These are phyloP conservation scores for Phytophthora idaei DNA, from an alignment of 352 stramenopile species.

Conservation along the genomic window DNA sequence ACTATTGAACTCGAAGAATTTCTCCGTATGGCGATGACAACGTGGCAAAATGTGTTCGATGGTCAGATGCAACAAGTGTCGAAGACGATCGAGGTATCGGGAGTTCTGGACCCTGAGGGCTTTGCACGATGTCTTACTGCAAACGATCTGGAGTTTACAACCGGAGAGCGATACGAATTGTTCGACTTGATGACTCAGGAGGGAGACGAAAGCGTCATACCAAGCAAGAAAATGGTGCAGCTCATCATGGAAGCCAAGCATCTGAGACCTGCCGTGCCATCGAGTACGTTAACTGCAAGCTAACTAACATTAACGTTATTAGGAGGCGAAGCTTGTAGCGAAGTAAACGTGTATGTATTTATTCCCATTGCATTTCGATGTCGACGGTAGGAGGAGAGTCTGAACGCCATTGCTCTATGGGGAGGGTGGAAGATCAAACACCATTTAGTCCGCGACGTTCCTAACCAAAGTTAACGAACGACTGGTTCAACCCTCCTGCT, in stretches of 20 bases:
- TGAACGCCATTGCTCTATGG: conserved; percentile 36
- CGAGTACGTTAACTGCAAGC: neutral
- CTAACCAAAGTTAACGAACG: conserved; percentile 79
- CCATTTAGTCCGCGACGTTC: conserved; percentile 35
- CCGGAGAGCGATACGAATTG: conserved; percentile 57
- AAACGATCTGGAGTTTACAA: conserved; percentile 57
- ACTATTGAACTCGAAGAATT: conserved; percentile 52
- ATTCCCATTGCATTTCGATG: conserved; percentile 28
- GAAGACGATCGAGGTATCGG: conserved; percentile 23
- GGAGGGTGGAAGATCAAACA: conserved; percentile 24
- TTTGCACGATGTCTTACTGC: conserved; percentile 41
- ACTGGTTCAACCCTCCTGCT: conserved; percentile 64
- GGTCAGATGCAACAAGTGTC: conserved; percentile 30
- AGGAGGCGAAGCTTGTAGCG: neutral
- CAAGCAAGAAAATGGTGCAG: conserved; percentile 38
- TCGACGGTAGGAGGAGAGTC: conserved; percentile 9
- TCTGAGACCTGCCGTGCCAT: conserved; percentile 4
- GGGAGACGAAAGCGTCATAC: conserved; percentile 34
- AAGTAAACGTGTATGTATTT: conserved; percentile 32
- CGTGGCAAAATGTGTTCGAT: conserved; percentile 54
- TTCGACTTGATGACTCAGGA: conserved; percentile 59
- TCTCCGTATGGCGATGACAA: conserved; percentile 42
- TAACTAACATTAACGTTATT: neutral
- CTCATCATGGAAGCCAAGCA: conserved; percentile 45
- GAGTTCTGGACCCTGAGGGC: conserved; percentile 44